phyloP scores from a whole-genome alignment of 2,329 filamentous ascomycete genomes.

The Scolecobasidium constrictum region DNA sequence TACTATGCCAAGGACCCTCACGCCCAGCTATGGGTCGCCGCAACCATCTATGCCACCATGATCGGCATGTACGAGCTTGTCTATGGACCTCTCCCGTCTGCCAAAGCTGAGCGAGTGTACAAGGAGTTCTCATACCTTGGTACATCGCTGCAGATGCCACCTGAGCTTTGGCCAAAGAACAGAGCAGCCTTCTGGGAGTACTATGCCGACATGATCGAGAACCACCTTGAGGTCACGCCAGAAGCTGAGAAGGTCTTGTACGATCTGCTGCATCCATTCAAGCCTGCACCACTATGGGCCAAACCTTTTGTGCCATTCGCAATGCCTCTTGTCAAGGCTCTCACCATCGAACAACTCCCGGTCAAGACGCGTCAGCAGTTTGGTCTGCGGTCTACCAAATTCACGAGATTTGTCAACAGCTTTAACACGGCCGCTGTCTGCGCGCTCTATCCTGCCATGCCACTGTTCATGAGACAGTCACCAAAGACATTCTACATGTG shows the following conservation, averaged over 20 bases:
- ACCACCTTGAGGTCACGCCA: neutral
- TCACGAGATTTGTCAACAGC: neutral
- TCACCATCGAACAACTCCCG: constrained; percentile 2
- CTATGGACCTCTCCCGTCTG: constrained; percentile 8
- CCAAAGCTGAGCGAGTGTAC: constrained; percentile 11
- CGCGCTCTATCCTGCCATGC: neutral
- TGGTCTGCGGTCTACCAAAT: neutral
- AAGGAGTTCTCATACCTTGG: constrained; percentile 12
- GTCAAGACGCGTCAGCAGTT: neutral
- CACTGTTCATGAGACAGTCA: constrained; percentile 1
- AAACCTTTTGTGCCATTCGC: neutral
- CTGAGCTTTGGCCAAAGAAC: constrained; percentile 10
- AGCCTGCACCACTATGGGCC: neutral
- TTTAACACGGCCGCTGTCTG: neutral
- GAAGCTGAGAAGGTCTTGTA: constrained; percentile 1
- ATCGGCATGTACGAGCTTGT: constrained; percentile 11
- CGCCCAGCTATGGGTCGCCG: constrained; percentile 13
- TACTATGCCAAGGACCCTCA: constrained; percentile 12
- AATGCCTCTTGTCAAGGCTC: neutral
- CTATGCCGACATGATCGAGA: constrained; percentile 4
- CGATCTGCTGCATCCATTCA: constrained; percentile 1
- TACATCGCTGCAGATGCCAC: constrained; percentile 12
- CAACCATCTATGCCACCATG: constrained; percentile 11
- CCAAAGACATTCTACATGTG: constrained; percentile 2
- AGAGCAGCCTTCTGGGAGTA: constrained; percentile 2